Evolutionary conservation across 192 early-diverging fungal species (phyloP).

Genomic region (Dissophora ornata): DNA sequence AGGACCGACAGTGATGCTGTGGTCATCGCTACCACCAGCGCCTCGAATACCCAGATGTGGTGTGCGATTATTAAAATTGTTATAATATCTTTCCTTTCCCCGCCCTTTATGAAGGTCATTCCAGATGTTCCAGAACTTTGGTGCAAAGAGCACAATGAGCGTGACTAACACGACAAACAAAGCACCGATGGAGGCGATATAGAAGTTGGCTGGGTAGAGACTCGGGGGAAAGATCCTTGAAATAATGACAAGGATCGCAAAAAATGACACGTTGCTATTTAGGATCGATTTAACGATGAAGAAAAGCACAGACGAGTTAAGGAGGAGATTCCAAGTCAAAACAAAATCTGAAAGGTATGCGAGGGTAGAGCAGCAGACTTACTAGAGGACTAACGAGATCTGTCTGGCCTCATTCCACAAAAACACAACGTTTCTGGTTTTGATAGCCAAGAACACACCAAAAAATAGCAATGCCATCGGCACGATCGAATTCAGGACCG

Average conservation of each 20-base stretch:
- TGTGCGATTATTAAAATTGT: no score
- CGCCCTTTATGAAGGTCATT: conserved; percentile 11
- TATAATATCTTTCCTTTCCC: neutral
- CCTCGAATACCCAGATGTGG: no score
- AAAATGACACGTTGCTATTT: conserved; percentile 33
- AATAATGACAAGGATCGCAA: conserved; percentile 15
- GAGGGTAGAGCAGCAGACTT: no score
- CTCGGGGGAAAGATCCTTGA: conserved; percentile 19
- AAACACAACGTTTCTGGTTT: conserved; percentile 33
- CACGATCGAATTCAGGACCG: neutral
- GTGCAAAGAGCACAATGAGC: conserved; percentile 17
- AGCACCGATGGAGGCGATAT: conserved; percentile 13
- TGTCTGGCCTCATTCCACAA: conserved; percentile 42
- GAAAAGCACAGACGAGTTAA: neutral
- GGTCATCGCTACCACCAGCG: no score
- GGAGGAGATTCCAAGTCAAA: neutral
- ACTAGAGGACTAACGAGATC: conserved; percentile 39
- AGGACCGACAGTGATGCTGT: no score
- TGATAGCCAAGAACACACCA: conserved; percentile 38
- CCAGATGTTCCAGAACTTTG: conserved; percentile 33
- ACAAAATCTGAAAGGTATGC: no score
- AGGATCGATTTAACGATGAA: neutral
- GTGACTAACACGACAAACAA: conserved; percentile 1
- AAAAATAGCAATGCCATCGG: conserved; percentile 15
- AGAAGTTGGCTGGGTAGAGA: conserved; percentile 23